Evolutionary conservation across 495 filamentous ascomycete species (phyloP), one percentile per base, ranked within the genome.

Genomic region (Astrothelium subdiscretum): DNA sequence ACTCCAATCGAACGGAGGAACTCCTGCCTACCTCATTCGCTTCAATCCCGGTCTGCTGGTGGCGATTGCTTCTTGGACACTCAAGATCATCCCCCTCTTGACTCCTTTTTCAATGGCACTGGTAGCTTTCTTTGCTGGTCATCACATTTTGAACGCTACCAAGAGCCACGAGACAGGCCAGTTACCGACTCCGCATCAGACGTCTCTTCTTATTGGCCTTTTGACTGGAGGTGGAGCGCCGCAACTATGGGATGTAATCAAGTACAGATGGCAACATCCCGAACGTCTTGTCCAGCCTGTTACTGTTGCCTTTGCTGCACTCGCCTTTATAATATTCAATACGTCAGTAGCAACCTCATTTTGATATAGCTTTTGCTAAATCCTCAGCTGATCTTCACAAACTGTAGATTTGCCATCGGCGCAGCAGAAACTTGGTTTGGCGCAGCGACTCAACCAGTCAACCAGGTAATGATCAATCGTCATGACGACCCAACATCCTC

Each of bases 181-280:
- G 48, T 15, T 54, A 24, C 48, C 48, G 48, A 54, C 48, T 54
- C 48, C 48, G 22, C 48, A 54, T 54, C 48, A 54, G 48, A 54
- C 24, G 6, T 54, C 48, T 54, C 48, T 54, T 54, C 24, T 54
- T 3, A 54, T 54, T 15, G 5, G 22, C 24, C 22, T 54, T 10
- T 29, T 54, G 4, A 15, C 24, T 29, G 48, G 5, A 26, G 24
- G 48, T 27, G 48, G 24, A 10, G 20, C 6, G 48, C 3, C 8
- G 4, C 48, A 20, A 26, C 15, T 54, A 54, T 54, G 48, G 48
- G 48, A 54, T 29, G 48, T 54, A 26, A 10, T 54, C 22, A 54
- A 54, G 20, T 54, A 54, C 24, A 54, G 48, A 54, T 54, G 0
- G 48, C 4, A 29, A 54, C 4, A 29, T 26, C 24, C 22, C 15